phyloP scores from a whole-genome alignment of 2,329 filamentous ascomycete genomes.

The Fusarium sp. region DNA sequence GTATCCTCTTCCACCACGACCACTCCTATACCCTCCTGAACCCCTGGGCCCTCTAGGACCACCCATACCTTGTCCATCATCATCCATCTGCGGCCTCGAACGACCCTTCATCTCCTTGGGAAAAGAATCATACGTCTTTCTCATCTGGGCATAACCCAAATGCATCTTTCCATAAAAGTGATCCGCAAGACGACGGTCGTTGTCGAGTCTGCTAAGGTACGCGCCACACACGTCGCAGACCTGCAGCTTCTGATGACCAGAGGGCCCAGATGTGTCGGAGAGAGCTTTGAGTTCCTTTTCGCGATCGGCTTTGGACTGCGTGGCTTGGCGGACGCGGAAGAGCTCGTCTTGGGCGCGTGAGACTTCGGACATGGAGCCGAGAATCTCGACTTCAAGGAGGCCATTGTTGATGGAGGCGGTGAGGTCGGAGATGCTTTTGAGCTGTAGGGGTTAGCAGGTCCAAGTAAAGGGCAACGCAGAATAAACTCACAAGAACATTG shows the following conservation, averaged over 20 bases:
- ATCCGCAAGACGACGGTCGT: slow-evolving; percentile 91
- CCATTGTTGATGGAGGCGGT: slow-evolving; percentile 80
- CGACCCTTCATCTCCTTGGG: slow-evolving; percentile 85
- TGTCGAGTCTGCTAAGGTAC: slow-evolving; percentile 90
- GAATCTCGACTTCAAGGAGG: slow-evolving; percentile 83
- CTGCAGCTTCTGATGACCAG: slow-evolving; percentile 96
- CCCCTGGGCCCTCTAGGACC: slow-evolving; percentile 62
- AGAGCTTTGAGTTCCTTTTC: slow-evolving; percentile 91
- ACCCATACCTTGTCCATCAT: slow-evolving; percentile 57
- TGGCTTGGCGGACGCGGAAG: slow-evolving; percentile 82
- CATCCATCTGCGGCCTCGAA: slow-evolving; percentile 65
- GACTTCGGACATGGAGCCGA: slow-evolving; percentile 84
- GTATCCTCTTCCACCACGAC: slow-evolving; percentile 60
- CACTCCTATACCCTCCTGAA: slow-evolving; percentile 63
- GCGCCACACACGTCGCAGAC: slow-evolving; percentile 99
- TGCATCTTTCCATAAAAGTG: slow-evolving; percentile 99
- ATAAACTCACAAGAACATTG: slow-evolving; percentile 71
- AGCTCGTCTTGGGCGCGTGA: slow-evolving; percentile 86
- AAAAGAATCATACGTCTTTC: slow-evolving; percentile 88
- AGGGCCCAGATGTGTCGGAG: slow-evolving; percentile 90
- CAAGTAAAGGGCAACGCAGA: accelerated
- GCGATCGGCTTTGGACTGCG: slow-evolving; percentile 81
- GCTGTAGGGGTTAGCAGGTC: slow-evolving; percentile 46
- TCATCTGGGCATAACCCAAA: slow-evolving; percentile 96
- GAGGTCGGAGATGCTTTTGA: slow-evolving; percentile 87